These are phyloP conservation scores for Populus ilicifolia DNA, from an alignment of 345 rosid species.

Conservation along the genomic window DNA sequence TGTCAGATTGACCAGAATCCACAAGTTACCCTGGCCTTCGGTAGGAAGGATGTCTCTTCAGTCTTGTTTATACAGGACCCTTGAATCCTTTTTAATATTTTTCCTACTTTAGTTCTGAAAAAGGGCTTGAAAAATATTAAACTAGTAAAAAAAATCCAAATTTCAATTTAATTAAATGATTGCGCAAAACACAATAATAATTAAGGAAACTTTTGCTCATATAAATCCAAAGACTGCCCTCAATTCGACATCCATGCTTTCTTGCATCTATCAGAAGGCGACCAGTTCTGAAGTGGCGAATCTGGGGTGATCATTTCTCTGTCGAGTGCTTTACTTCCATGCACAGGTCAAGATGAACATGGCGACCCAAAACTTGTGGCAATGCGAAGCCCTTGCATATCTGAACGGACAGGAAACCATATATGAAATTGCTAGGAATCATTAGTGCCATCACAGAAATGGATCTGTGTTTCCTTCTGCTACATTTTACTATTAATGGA, in stretches of 20 bases:
- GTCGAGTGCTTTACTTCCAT: not conserved
- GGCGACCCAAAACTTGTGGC: not conserved
- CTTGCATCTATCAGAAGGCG: not conserved
- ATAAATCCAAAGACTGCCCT: too few relatives aligned
- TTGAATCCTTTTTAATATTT: not conserved
- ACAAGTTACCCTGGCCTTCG: not conserved
- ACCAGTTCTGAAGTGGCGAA: not conserved
- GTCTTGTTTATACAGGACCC: not conserved
- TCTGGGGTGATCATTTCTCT: not conserved
- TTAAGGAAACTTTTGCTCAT: too few relatives aligned
- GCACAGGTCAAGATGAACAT: not conserved
- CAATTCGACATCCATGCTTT: not conserved
- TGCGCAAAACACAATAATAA: too few relatives aligned
- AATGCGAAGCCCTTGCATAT: not conserved
- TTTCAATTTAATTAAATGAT: too few relatives aligned
- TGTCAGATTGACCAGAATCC: not conserved
- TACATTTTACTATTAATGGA: too few relatives aligned
- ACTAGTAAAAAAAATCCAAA: too few relatives aligned
- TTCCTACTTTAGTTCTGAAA: too few relatives aligned
- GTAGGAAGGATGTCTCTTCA: not conserved
- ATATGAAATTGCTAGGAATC: not conserved
- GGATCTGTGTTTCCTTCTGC: not conserved
- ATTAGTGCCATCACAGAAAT: not conserved
- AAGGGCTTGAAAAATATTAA: too few relatives aligned
- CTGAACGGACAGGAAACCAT: not conserved